These are phyloP conservation scores for Alternaria angustiovoidea DNA, from an alignment of 2,329 filamentous ascomycete species.

Conservation along the genomic window DNA sequence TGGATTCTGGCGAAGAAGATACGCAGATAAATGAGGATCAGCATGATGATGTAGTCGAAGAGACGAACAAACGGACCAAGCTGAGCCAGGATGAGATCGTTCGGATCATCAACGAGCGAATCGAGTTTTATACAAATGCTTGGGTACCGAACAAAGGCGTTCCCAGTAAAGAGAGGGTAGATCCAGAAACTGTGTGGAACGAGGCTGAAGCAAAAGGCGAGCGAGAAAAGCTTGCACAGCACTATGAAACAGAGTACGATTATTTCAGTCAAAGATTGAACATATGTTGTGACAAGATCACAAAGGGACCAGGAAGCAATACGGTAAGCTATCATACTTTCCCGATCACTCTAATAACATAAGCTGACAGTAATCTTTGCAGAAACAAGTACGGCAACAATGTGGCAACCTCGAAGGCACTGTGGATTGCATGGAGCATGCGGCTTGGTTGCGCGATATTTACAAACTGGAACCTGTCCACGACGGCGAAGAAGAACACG, in stretches of 20 bases:
- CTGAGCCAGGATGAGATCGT: conserved; percentile 24
- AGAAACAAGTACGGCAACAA: conserved; percentile 62
- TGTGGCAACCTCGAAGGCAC: conserved; percentile 70
- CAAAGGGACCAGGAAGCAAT: conserved; percentile 58
- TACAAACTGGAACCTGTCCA: conserved; percentile 22
- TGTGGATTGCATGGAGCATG: conserved; percentile 67
- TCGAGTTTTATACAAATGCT: conserved; percentile 23
- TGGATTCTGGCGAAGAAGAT: conserved; percentile 21
- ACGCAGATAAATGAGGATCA: not conserved
- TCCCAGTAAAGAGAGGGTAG: conserved; percentile 12
- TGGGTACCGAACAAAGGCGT: conserved; percentile 32
- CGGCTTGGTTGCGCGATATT: conserved; percentile 53
- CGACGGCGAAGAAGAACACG: conserved; percentile 9
- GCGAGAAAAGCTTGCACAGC: conserved; percentile 20
- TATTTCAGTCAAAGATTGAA: conserved; percentile 31
- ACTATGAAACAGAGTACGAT: conserved; percentile 20
- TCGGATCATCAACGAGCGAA: conserved; percentile 40
- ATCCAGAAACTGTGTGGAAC: conserved; percentile 31
- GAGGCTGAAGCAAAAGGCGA: conserved; percentile 26
- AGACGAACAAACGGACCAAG: conserved; percentile 11
- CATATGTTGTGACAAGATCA: conserved; percentile 28
- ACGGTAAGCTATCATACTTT: conserved; percentile 28
- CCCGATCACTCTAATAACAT: too few relatives aligned
- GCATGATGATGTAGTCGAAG: conserved; percentile 4
- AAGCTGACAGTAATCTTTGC: not conserved